phyloP scores from a whole-genome alignment of 805 yeast genomes.

The Saccharomycopsis olivae region DNA sequence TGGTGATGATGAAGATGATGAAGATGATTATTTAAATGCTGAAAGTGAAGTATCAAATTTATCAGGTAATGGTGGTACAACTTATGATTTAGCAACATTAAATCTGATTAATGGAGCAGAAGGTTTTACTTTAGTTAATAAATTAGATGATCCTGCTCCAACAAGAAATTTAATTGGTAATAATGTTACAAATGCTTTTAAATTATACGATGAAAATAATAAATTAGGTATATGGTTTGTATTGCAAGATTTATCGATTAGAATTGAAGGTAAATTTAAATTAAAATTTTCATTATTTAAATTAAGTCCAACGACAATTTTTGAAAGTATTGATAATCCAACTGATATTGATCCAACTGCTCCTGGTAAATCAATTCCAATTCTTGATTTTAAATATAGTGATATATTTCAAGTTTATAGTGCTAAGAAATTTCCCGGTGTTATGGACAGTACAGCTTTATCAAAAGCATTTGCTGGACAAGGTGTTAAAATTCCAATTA shows the following conservation, averaged over 20 bases:
- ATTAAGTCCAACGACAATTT: constrained; percentile 20
- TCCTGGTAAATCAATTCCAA: constrained; percentile 19
- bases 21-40: constrained; percentile 10
- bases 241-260: constrained; percentile 31
- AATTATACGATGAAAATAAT: constrained; percentile 27
- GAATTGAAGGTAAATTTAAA: constrained; percentile 33
- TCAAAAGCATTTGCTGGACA: constrained; percentile 33
- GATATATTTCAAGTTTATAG: constrained; percentile 29
- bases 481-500: constrained; percentile 33
- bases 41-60: neutral
- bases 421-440: constrained; percentile 37
- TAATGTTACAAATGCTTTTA: constrained; percentile 29
- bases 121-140: constrained; percentile 17
- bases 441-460: constrained; percentile 30
- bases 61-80: constrained; percentile 9
- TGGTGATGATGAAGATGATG: constrained; percentile 12
- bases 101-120: constrained; percentile 11
- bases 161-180: constrained; percentile 31
- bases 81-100: constrained; percentile 8
- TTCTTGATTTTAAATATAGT: constrained; percentile 25
- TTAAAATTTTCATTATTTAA: constrained; percentile 29
- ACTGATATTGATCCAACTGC: constrained; percentile 3
- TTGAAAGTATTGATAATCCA: constrained; percentile 11
- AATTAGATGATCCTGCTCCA: constrained; percentile 21
- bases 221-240: constrained; percentile 33